A percentile compares a stretch with the other conserved stretches of the same genome.
Evolutionary conservation across 2,329 filamentous ascomycete genomes (phyloP).

Genomic region (Hortaea werneckii): DNA sequence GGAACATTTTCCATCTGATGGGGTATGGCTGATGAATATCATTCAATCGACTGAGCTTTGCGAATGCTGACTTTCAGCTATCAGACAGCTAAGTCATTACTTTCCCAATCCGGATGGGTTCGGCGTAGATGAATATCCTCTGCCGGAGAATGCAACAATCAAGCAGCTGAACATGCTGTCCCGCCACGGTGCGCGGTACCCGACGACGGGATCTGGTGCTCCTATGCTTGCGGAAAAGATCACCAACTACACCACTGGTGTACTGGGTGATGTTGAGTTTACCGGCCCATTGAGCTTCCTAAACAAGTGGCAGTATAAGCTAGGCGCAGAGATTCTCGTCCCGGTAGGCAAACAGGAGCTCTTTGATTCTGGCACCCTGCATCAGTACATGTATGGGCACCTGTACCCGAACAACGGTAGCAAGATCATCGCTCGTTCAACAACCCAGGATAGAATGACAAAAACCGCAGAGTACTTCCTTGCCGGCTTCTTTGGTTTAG

Average conservation of each 20-base stretch:
- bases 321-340: constrained; percentile 63
- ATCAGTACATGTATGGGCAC: constrained; percentile 62
- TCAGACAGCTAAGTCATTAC: constrained; percentile 53
- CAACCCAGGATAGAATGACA: constrained; percentile 65
- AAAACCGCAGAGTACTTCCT: constrained; percentile 70
- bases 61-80: no score
- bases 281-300: constrained; percentile 55
- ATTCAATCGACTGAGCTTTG: no score
- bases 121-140: constrained; percentile 60
- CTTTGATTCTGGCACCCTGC: constrained; percentile 56
- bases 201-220: constrained; percentile 51
- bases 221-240: constrained; percentile 48
- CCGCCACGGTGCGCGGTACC: constrained; percentile 64
- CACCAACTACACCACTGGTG: constrained; percentile 37
- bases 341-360: constrained; percentile 60
- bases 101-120: constrained; percentile 58
- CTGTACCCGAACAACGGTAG: constrained; percentile 58
- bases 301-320: constrained; percentile 56
- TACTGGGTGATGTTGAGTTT: constrained; percentile 39
- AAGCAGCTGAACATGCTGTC: constrained; percentile 63
- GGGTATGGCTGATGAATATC: constrained; percentile 27
- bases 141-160: constrained; percentile 58
- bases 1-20: constrained; percentile 62
- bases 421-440: constrained; percentile 65
- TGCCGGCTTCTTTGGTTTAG: constrained; percentile 67